A percentile compares a stretch with the other conserved stretches of the same genome.
phyloP scores from a whole-genome alignment of 176 grass and related monocot genomes.

The Triticum dicoccoides region DNA sequence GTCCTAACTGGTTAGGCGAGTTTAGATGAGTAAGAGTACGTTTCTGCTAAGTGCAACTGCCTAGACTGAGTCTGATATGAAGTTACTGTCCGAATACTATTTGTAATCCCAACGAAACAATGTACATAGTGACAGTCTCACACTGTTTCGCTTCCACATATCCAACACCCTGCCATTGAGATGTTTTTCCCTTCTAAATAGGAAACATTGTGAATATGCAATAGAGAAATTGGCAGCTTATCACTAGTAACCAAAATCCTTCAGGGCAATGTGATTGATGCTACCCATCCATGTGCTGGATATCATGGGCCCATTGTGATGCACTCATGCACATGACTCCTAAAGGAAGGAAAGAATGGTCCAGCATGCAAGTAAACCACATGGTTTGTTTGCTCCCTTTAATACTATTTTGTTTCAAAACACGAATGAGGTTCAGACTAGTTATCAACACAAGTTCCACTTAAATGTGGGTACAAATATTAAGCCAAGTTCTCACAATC shows the following conservation, averaged over 20 bases:
- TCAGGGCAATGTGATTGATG: background rate
- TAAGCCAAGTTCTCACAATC: conserved; percentile 10
- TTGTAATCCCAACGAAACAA: background rate
- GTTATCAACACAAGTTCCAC: background rate
- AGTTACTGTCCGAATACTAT: background rate
- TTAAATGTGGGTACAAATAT: background rate
- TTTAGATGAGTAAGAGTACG: background rate
- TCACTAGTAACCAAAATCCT: background rate
- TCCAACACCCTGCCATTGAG: background rate
- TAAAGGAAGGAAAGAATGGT: background rate
- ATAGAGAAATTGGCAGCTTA: background rate
- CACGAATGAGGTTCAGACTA: background rate
- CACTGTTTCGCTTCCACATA: background rate
- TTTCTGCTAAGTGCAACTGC: background rate
- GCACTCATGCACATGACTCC: background rate
- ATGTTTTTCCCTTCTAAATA: background rate
- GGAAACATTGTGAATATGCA: background rate
- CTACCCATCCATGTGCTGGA: background rate
- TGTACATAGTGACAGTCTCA: no score
- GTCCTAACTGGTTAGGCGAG: background rate
- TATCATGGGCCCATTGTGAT: background rate
- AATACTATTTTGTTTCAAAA: background rate
- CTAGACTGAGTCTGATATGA: background rate
- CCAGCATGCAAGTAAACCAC: background rate
- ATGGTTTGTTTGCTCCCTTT: background rate